Conservation (phyloP, 257 asterid species). For the Ajuga chamaepitys region DNA sequence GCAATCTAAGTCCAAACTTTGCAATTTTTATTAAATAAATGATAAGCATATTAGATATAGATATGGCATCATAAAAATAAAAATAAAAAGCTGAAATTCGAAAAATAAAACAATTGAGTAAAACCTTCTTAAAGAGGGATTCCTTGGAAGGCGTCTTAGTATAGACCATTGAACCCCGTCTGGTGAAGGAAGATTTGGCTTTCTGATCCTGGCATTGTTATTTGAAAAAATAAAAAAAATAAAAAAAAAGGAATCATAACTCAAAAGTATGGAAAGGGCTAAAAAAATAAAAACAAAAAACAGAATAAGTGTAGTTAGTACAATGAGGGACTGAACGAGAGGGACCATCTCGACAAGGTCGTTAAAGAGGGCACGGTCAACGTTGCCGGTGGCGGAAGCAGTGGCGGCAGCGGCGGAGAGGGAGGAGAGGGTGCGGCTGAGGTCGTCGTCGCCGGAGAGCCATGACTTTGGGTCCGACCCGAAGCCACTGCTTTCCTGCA, state of each 20-base stretch:
- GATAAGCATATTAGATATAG: not conserved
- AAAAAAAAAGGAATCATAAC: not conserved
- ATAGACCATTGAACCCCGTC: slow-evolving; percentile 83
- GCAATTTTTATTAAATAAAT: not conserved
- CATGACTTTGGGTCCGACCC: slow-evolving; percentile 64
- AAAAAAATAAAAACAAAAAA: not conserved
- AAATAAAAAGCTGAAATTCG: not conserved
- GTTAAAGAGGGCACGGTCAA: slow-evolving; percentile 62
- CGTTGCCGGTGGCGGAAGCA: slow-evolving; percentile 54
- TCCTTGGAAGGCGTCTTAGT: slow-evolving; percentile 91
- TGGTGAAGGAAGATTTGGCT: slow-evolving; percentile 54
- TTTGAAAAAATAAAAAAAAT: not conserved
- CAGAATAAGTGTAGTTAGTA: slow-evolving; percentile 25
- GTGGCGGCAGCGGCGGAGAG: slow-evolving; percentile 53
- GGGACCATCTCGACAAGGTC: slow-evolving; percentile 85
- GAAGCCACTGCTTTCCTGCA: slow-evolving; percentile 42
- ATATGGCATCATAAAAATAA: not conserved
- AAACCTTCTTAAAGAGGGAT: slow-evolving; percentile 73
- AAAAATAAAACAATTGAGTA: not conserved
- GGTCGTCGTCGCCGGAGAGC: slow-evolving; percentile 68
- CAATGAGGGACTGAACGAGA: slow-evolving; percentile 88
- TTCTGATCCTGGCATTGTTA: slow-evolving; percentile 55
- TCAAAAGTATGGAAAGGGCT: not conserved
- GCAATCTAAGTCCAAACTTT: not conserved
- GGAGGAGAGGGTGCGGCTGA: slow-evolving; percentile 50